Conservation (phyloP, 805 yeast species). For the Spathaspora boniae region DNA sequence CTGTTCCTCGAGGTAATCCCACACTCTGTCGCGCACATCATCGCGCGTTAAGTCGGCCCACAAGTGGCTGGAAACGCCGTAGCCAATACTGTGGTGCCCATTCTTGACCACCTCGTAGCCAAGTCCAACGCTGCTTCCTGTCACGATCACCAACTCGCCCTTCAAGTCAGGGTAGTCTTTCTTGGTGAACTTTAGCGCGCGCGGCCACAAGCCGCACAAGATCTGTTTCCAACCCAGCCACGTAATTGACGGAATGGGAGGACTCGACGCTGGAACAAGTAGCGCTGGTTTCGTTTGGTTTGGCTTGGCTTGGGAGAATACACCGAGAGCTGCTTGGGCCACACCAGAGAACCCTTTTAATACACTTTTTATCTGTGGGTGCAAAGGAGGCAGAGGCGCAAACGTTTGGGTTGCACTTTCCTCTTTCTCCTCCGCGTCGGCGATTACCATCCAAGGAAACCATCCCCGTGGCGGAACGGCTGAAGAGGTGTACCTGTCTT, state of each 20-base stretch:
- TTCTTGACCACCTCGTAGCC: slow-evolving; percentile 25
- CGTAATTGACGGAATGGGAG: slow-evolving; percentile 2
- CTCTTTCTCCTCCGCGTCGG: background rate
- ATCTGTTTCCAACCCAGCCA: slow-evolving; percentile 5
- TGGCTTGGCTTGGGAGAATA: background rate
- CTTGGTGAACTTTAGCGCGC: slow-evolving; percentile 7
- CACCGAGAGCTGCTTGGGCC: background rate
- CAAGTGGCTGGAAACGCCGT: slow-evolving; percentile 16
- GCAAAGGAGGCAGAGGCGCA: slow-evolving; percentile 4
- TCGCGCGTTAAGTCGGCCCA: slow-evolving; percentile 3
- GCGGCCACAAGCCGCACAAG: slow-evolving; percentile 6
- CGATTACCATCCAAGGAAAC: too few relatives aligned
- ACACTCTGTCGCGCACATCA: slow-evolving; percentile 3
- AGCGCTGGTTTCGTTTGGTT: background rate
- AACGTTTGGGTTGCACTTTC: background rate
- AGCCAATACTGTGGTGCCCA: slow-evolving; percentile 37
- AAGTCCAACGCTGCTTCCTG: slow-evolving; percentile 39
- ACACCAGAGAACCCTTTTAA: slow-evolving; percentile 1
- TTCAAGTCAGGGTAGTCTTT: slow-evolving; percentile 28
- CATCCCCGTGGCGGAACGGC: too few relatives aligned
- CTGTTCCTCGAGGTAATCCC: slow-evolving; percentile 5
- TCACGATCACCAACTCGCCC: slow-evolving; percentile 34
- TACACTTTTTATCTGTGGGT: too few relatives aligned
- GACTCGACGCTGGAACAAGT: background rate
- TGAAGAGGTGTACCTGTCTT: too few relatives aligned